phyloP scores from a whole-genome alignment of 129 eudicot species.

The Smallanthus sonchifolius region DNA sequence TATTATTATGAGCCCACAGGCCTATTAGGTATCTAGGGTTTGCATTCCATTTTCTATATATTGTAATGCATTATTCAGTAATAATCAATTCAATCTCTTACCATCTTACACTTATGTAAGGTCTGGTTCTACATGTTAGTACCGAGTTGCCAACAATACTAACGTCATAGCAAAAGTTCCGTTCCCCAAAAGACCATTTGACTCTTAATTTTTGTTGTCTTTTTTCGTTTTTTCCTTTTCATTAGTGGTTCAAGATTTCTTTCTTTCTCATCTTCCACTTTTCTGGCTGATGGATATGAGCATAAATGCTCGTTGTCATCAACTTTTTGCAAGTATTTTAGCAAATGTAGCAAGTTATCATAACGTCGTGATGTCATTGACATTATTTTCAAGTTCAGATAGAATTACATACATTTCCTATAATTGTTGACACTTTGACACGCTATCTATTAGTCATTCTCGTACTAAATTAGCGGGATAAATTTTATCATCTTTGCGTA shows the following conservation, averaged over 20 bases:
- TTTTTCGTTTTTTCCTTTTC: not conserved
- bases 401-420: not conserved
- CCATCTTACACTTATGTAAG: not conserved
- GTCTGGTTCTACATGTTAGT: not conserved
- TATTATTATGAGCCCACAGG: no score
- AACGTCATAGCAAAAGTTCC: not conserved
- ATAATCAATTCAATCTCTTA: no score
- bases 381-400: not conserved
- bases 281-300: not conserved
- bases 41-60: no score
- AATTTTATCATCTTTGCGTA: not conserved
- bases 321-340: not conserved
- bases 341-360: not conserved
- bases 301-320: not conserved
- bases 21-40: no score
- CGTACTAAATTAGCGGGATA: not conserved
- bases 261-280: not conserved
- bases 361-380: not conserved
- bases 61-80: no score
- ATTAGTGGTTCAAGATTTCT: not conserved
- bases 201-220: not conserved
- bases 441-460: not conserved
- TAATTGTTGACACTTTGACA: not conserved
- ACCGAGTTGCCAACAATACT: not conserved
- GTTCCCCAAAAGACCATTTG: not conserved